These are phyloP conservation scores for Panicum virgatum DNA, from an alignment of 202 grass and related monocot genomes.

Conservation along the genomic window DNA sequence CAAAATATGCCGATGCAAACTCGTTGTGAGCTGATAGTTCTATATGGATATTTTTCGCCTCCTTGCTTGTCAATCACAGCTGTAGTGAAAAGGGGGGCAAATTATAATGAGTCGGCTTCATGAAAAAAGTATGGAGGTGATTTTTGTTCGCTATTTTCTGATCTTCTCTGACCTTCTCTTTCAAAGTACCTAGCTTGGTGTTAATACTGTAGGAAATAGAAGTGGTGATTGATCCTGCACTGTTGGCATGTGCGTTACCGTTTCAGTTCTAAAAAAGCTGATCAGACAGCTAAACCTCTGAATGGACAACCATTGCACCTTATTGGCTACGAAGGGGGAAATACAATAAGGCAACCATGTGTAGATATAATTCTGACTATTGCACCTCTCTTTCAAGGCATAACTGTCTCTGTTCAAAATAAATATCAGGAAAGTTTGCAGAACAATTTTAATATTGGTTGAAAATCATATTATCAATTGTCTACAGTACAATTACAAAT, in stretches of 20 bases:
- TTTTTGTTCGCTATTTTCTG: neutral
- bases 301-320: neutral
- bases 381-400: neutral
- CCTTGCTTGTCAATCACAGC: neutral
- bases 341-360: neutral
- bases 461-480: neutral
- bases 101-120: neutral
- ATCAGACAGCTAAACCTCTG: neutral
- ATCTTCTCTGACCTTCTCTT: neutral
- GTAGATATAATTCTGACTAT: neutral
- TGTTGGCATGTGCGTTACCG: neutral
- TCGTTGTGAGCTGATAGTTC: neutral
- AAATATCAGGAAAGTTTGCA: neutral
- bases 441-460: neutral
- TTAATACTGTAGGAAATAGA: neutral
- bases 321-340: neutral
- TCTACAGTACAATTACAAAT: neutral
- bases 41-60: neutral
- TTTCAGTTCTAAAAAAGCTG: neutral
- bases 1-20: neutral
- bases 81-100: neutral
- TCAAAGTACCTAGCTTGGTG: neutral
- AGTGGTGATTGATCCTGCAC: neutral
- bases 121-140: neutral
- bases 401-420: neutral